A percentile compares a stretch with the other conserved stretches of the same genome.
Conservation (phyloP, 2,329 filamentous ascomycete species). For the Cryphonectria japonica region DNA sequence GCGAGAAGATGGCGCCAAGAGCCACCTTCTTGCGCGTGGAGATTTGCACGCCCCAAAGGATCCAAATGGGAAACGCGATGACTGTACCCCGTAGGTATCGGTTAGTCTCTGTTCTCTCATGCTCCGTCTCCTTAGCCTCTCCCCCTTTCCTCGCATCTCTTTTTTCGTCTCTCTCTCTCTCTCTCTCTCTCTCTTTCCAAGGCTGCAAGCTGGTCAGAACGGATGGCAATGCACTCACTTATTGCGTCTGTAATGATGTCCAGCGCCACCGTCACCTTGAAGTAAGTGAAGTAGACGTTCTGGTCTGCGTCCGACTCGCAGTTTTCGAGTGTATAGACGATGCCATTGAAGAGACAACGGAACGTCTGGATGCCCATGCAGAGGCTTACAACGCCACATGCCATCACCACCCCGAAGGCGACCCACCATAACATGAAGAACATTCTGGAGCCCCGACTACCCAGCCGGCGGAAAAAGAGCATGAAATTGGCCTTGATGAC, state of each 20-base stretch:
- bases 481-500: constrained; percentile 29
- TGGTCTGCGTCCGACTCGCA: constrained; percentile 24
- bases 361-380: constrained; percentile 26
- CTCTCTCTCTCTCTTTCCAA: no score
- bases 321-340: constrained; percentile 16
- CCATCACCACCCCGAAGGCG: constrained; percentile 21
- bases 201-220: not conserved
- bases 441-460: constrained; percentile 1
- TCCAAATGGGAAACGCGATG: constrained; percentile 27
- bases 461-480: constrained; percentile 27
- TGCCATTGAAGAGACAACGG: constrained; percentile 24
- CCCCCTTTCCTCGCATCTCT: not conserved
- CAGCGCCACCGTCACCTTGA: constrained; percentile 26
- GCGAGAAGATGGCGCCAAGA: constrained; percentile 26
- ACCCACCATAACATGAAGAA: constrained; percentile 26
- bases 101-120: not conserved
- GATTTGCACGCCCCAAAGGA: constrained; percentile 28
- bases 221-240: not conserved
- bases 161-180: no score
- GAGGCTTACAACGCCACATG: constrained; percentile 18
- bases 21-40: constrained; percentile 24
- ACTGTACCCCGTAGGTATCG: constrained; percentile 2
- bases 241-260: constrained; percentile 21
- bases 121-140: not conserved
- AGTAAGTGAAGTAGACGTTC: constrained; percentile 27